Base-by-base conservation (phyloP, 2,329 filamentous ascomycete genomes). In the Pyrenophora graminea region DNA sequence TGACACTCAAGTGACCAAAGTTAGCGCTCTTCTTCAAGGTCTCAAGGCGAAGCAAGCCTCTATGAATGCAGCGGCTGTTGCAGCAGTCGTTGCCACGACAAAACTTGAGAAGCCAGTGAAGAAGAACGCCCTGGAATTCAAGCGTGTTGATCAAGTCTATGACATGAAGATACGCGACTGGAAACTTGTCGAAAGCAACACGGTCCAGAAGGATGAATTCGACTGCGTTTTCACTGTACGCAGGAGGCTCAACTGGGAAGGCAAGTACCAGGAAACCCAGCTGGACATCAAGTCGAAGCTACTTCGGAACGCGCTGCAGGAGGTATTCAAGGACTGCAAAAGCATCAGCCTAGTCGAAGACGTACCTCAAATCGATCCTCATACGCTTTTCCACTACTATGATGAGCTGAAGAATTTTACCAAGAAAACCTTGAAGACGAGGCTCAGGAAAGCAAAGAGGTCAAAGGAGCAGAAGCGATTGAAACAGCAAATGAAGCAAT, bases 271-370 rank as follows among this genome's bases (percentile, higher is more conserved):
- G 70, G 66, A 91, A 41, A 86, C 91, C 0, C 76, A 86, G 12
- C 85, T 96, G 41, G 90, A 96, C 59, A 89, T 96, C 72, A 94
- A 92, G 75, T 94, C 90, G 68, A 91, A 91, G 61, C 75, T 85
- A 13, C 79, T 96, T 3, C 86, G 87, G 6, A 85, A 91, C 55
- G 85, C 84, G 18, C 78, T 93, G 1, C 79, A 82, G 42, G 84
- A 86, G 36, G 81, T 92, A 9, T 86, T 93, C 79, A 88, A 89
- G 37, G 86, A 85, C 17, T 85, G 90, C 64, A 91, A 90, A 67
- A 86, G 89, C 13, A 81, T 95, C 36, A 92, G 86, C 58, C 75
- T 96, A 39, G 89, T 93, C 4, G 88, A 92, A 52, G 90, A 94
- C 38, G 87, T 84, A 0, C 90, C 91, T 1, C 85, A 85, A 37